Percentiles rank a stretch among this genome's conserved stretches.
phyloP scores from a whole-genome alignment of 2,329 filamentous ascomycete genomes.

The Venturia asperata region DNA sequence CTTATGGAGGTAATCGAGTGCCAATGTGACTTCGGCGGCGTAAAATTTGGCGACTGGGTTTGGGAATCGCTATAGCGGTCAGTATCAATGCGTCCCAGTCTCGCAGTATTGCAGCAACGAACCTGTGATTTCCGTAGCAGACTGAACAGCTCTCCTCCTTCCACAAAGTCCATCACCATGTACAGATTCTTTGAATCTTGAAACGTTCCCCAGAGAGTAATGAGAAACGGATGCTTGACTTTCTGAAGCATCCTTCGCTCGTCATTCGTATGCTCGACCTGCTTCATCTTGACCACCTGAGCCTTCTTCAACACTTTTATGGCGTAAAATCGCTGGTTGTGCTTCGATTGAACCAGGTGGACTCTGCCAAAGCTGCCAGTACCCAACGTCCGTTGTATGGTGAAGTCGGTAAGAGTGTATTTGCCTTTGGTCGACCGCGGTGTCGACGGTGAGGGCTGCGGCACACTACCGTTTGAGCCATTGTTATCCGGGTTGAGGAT shows the following conservation, averaged over 20 bases:
- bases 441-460: constrained; percentile 30
- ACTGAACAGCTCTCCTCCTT: constrained; percentile 95
- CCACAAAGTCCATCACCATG: constrained; percentile 99
- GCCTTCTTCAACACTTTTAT: constrained; percentile 98
- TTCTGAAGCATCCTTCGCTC: constrained; percentile 92
- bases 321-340: constrained; percentile 97
- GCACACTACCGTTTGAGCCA: constrained; percentile 33
- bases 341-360: constrained; percentile 92
- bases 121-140: constrained; percentile 85
- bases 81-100: neutral
- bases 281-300: constrained; percentile 99
- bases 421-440: constrained; percentile 86
- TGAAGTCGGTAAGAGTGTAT: constrained; percentile 88
- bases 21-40: constrained; percentile 91
- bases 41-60: constrained; percentile 99
- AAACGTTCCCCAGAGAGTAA: constrained; percentile 97
- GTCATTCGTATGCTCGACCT: constrained; percentile 98
- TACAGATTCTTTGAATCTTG: constrained; percentile 93
- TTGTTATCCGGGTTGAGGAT: constrained; percentile 58
- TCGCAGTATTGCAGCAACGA: constrained; percentile 35
- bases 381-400: constrained; percentile 81
- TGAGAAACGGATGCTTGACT: constrained; percentile 95
- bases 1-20: constrained; percentile 88
- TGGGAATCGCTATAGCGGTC: constrained; percentile 70
- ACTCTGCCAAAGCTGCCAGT: constrained; percentile 96